Percentiles rank a stretch among this genome's conserved stretches.
These are phyloP conservation scores for Citropsis articulata DNA, from an alignment of 345 rosid species.

Conservation along the genomic window DNA sequence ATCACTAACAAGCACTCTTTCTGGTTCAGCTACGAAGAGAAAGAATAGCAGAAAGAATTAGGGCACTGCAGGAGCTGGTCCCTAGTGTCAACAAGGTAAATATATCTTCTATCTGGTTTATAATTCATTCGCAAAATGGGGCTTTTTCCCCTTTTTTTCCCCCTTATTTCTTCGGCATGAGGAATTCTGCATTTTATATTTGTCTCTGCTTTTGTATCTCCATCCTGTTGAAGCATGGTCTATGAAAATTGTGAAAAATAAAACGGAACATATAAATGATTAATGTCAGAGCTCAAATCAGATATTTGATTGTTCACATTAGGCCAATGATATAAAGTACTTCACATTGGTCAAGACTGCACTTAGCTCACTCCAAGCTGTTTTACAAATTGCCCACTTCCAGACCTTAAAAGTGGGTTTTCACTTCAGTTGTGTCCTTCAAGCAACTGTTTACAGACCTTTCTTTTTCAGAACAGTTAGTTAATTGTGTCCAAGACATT, in stretches of 20 bases:
- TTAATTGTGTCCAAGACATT: neutral
- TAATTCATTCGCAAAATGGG: neutral
- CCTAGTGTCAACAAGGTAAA: conserved; percentile 96
- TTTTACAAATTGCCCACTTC: neutral
- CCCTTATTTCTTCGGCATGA: conserved; percentile 1
- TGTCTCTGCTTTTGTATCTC: conserved; percentile 13
- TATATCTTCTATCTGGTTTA: conserved; percentile 12
- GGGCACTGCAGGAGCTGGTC: conserved; percentile 96
- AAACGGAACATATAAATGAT: neutral
- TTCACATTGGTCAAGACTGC: neutral
- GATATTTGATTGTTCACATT: neutral
- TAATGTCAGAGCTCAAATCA: neutral
- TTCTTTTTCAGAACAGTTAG: neutral
- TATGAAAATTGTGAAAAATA: neutral
- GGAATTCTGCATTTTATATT: neutral
- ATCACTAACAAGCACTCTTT: conserved; percentile 11
- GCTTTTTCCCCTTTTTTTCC: neutral
- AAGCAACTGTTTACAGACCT: neutral
- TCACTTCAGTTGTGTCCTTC: neutral
- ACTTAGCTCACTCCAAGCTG: neutral
- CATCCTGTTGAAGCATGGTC: neutral
- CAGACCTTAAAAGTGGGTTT: neutral
- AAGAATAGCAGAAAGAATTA: conserved; percentile 95
- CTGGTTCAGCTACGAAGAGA: conserved; percentile 85
- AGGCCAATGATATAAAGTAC: neutral